Percentiles rank a stretch among this genome's conserved stretches.
These are phyloP conservation scores for Endoconidiophora polonica DNA, from an alignment of 2,329 filamentous ascomycete genomes.

Conservation along the genomic window DNA sequence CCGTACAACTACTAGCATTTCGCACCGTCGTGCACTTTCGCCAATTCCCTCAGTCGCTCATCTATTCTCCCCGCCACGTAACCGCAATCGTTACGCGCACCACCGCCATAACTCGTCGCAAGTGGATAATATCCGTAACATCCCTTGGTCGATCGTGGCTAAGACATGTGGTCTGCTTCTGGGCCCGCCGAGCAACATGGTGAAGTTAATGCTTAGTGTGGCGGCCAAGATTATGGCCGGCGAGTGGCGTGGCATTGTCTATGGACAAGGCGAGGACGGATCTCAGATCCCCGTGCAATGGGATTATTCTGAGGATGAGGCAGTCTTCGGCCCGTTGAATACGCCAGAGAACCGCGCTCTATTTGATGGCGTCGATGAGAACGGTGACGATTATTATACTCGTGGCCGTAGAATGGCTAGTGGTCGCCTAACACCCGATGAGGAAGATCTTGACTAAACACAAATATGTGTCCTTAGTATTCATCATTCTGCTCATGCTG, in stretches of 20 bases:
- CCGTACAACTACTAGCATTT: constrained; percentile 37
- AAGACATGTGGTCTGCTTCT: constrained; percentile 65
- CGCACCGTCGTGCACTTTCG: constrained; percentile 41
- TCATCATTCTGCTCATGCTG: not conserved
- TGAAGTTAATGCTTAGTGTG: constrained; percentile 65
- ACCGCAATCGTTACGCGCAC: not conserved
- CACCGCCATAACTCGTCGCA: constrained; percentile 15
- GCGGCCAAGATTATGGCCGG: constrained; percentile 56
- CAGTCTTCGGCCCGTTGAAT: not conserved
- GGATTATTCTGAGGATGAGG: constrained; percentile 42
- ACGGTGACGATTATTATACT: constrained; percentile 11
- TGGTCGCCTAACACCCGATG: constrained; percentile 7
- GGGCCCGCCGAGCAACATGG: constrained; percentile 62
- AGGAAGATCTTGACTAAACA: constrained; percentile 11
- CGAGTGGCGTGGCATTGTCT: constrained; percentile 44
- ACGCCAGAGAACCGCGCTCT: not conserved
- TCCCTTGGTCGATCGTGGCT: constrained; percentile 50
- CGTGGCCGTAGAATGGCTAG: constrained; percentile 11
- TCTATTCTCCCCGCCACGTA: constrained; percentile 34
- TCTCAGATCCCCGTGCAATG: constrained; percentile 40
- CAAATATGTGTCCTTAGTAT: not conserved
- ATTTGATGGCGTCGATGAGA: constrained; percentile 8
- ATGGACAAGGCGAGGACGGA: constrained; percentile 35
- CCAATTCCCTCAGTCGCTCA: constrained; percentile 53
- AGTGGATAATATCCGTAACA: constrained; percentile 30